Conservation (phyloP, 1,139 yeast species). For the Candida pseudocylindracea region DNA sequence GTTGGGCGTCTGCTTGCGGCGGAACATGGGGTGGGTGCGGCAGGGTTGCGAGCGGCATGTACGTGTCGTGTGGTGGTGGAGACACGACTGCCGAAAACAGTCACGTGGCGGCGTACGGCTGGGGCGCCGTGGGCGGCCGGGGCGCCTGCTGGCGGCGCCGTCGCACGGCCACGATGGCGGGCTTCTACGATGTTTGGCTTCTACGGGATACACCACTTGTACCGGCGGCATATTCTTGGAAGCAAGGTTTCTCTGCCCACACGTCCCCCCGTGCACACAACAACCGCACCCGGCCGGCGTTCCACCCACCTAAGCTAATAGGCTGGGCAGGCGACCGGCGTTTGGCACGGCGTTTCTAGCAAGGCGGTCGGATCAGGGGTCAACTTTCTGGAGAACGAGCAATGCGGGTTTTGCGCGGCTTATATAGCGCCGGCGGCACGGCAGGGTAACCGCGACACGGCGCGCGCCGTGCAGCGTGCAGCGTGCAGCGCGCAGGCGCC, state of each 20-base stretch:
- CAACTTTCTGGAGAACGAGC: background rate
- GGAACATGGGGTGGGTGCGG: background rate
- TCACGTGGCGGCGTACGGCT: too few species aligned
- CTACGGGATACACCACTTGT: background rate
- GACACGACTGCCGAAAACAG: too few species aligned
- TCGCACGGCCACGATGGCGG: too few species aligned
- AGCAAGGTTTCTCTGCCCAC: too few species aligned
- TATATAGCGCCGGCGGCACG: too few species aligned
- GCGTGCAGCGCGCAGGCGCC: too few species aligned
- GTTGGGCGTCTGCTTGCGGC: background rate
- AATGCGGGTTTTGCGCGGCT: too few species aligned
- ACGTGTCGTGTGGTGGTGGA: background rate
- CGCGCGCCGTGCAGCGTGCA: too few species aligned
- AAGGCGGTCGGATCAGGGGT: background rate
- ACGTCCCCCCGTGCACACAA: too few species aligned
- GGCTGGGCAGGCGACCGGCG: background rate
- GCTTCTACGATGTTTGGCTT: background rate
- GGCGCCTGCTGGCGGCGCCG: too few species aligned
- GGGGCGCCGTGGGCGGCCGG: too few species aligned
- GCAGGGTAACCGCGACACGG: too few species aligned
- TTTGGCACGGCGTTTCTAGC: background rate
- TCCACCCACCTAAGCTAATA: background rate
- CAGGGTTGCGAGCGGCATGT: background rate
- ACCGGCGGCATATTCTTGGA: background rate
- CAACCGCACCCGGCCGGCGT: background rate